A percentile compares a stretch with the other conserved stretches of the same genome.
Conservation (phyloP, 495 filamentous ascomycete genomes). For the Lasiosphaeria hispida region DNA sequence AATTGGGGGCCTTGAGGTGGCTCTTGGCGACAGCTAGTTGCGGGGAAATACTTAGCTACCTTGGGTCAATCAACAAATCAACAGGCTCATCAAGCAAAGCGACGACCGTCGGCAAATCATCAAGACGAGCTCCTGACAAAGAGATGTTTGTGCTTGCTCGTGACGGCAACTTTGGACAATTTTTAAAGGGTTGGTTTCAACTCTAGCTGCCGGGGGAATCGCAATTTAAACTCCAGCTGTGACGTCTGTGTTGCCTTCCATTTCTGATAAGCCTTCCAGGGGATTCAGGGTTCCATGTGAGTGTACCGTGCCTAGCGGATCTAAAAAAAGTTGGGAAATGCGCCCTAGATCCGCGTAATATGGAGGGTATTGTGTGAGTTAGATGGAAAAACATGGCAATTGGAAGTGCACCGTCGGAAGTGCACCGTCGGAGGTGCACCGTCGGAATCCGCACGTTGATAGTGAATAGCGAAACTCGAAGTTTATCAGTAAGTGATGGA, state of each 20-base stretch:
- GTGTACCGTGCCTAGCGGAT: background rate
- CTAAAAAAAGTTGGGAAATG: background rate
- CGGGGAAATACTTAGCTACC: background rate
- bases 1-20: background rate
- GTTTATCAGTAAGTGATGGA: background rate
- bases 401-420: too few species aligned
- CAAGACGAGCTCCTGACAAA: background rate
- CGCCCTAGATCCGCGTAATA: background rate
- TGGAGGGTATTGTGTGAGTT: too few species aligned
- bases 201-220: too few species aligned
- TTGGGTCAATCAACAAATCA: background rate
- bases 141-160: too few species aligned
- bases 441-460: too few species aligned
- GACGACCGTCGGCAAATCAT: background rate
- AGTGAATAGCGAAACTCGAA: background rate
- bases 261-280: background rate
- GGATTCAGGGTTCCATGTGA: background rate
- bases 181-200: too few species aligned
- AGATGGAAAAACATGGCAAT: too few species aligned
- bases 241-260: too few species aligned
- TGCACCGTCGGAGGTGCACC: too few species aligned
- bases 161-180: too few species aligned
- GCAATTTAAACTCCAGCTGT: too few species aligned
- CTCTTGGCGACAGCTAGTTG: background rate
- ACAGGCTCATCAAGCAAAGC: background rate